Conservation (phyloP, 805 yeast genomes). For the Hanseniaspora vineae region DNA sequence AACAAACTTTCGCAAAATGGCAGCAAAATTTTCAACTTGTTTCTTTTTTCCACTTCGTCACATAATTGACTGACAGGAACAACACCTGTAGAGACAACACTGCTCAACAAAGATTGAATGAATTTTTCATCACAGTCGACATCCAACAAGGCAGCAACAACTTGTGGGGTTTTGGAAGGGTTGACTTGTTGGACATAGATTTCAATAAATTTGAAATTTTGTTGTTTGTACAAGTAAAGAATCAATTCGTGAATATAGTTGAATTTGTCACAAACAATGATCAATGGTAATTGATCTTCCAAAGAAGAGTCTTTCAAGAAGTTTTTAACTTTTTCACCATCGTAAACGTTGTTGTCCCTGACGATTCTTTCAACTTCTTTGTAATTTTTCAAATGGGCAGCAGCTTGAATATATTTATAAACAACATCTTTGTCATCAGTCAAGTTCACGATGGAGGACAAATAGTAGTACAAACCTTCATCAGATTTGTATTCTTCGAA, state of each 20-base stretch:
- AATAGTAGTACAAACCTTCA: slow-evolving; percentile 90
- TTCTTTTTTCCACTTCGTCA: slow-evolving; percentile 91
- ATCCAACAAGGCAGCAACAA: slow-evolving; percentile 88
- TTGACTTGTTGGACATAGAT: slow-evolving; percentile 96
- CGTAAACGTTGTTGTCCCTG: slow-evolving; percentile 85
- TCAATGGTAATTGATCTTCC: slow-evolving; percentile 91
- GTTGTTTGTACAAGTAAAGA: slow-evolving; percentile 86
- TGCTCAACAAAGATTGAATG: slow-evolving; percentile 60
- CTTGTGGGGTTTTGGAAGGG: slow-evolving; percentile 92
- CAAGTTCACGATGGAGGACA: slow-evolving; percentile 84
- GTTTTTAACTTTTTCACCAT: slow-evolving; percentile 95
- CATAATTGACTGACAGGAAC: slow-evolving; percentile 87
- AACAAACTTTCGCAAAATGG: slow-evolving; percentile 89
- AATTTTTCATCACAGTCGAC: slow-evolving; percentile 93
- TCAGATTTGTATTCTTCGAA: slow-evolving; percentile 87
- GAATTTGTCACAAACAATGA: slow-evolving; percentile 90
- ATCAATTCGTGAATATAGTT: slow-evolving; percentile 87
- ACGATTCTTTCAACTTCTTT: slow-evolving; percentile 94
- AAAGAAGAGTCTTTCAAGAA: slow-evolving; percentile 88
- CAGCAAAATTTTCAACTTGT: slow-evolving; percentile 76
- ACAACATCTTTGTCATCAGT: slow-evolving; percentile 93
- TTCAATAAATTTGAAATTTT: slow-evolving; percentile 92
- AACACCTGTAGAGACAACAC: slow-evolving; percentile 70
- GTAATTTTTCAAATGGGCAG: slow-evolving; percentile 78
- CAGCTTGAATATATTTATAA: slow-evolving; percentile 89